Conservation (phyloP, 768 basidiomycete genomes). For the Austroboletus festivus region DNA sequence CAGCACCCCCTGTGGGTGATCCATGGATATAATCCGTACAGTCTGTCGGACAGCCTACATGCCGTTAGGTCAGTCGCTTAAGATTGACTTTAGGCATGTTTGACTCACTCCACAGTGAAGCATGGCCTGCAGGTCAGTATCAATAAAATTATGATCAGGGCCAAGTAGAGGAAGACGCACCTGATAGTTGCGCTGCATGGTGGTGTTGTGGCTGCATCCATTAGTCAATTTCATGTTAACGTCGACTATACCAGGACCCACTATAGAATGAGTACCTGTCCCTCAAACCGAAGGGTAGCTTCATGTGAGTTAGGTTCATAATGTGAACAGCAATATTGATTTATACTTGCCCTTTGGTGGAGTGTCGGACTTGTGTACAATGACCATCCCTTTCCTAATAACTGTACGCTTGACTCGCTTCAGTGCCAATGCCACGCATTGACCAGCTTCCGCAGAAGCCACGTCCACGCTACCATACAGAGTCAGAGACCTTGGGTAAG, state of each 20-base stretch:
- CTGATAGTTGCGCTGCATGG: slow-evolving; percentile 90
- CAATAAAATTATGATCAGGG: background rate
- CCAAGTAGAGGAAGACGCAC: slow-evolving; percentile 36
- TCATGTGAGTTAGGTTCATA: background rate
- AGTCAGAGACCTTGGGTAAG: background rate
- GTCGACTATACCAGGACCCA: slow-evolving; percentile 36
- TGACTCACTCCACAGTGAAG: slow-evolving; percentile 79
- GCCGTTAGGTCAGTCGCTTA: slow-evolving; percentile 1
- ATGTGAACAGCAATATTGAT: background rate
- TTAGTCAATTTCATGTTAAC: slow-evolving; percentile 3
- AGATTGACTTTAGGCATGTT: background rate
- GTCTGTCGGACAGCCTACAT: slow-evolving; percentile 86
- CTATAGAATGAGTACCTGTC: slow-evolving; percentile 92
- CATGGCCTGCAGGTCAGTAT: slow-evolving; percentile 59
- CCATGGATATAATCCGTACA: slow-evolving; percentile 85
- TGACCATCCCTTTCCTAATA: slow-evolving; percentile 93
- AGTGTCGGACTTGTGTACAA: slow-evolving; percentile 75
- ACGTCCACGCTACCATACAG: slow-evolving; percentile 65
- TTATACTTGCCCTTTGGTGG: slow-evolving; percentile 78
- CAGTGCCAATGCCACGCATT: slow-evolving; percentile 89
- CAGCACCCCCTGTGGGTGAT: slow-evolving; percentile 83
- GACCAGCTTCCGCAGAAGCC: slow-evolving; percentile 85
- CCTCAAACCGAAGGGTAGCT: slow-evolving; percentile 87
- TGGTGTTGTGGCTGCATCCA: slow-evolving; percentile 75
- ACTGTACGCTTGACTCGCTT: slow-evolving; percentile 81